Evolutionary conservation across 495 filamentous ascomycete genomes (phyloP).

Genomic region (Cercophora samala): DNA sequence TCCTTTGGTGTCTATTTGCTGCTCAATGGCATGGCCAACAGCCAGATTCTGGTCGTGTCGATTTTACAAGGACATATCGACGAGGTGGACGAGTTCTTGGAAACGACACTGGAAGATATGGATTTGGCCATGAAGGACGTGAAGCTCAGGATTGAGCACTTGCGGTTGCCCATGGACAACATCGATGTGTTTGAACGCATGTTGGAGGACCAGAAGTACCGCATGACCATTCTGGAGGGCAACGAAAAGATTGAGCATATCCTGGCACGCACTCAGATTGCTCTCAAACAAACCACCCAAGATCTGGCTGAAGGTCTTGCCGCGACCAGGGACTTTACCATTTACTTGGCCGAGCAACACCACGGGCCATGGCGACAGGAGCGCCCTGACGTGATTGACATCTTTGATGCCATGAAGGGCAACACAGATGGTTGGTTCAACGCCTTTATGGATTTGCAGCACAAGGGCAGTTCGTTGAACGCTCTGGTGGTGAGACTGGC

Average conservation of each 20-base stretch:
- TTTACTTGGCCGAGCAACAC: constrained; percentile 65
- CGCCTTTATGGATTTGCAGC: constrained; percentile 66
- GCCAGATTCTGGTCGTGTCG: constrained; percentile 76
- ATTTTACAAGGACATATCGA: constrained; percentile 92
- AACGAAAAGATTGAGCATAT: constrained; percentile 92
- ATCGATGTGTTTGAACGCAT: constrained; percentile 82
- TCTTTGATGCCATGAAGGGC: constrained; percentile 76
- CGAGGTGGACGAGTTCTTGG: constrained; percentile 87
- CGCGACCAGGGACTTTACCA: constrained; percentile 70
- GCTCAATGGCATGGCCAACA: constrained; percentile 80
- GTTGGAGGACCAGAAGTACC: constrained; percentile 79
- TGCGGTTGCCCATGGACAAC: constrained; percentile 82
- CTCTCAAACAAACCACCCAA: constrained; percentile 69
- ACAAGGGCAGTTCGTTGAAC: constrained; percentile 58
- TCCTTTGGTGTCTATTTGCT: constrained; percentile 90
- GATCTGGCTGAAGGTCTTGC: constrained; percentile 76
- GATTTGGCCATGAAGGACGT: constrained; percentile 75
- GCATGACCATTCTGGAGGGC: constrained; percentile 73
- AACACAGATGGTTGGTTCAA: constrained; percentile 85
- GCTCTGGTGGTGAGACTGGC: constrained; percentile 61
- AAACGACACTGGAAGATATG: constrained; percentile 81
- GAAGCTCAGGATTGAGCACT: constrained; percentile 65
- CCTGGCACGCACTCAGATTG: constrained; percentile 66
- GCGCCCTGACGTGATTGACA: constrained; percentile 53
- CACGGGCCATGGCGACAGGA: constrained; percentile 54